These are phyloP conservation scores for Blastocladiella emersonii DNA, from an alignment of 371 early-diverging fungal genomes.

Conservation along the genomic window DNA sequence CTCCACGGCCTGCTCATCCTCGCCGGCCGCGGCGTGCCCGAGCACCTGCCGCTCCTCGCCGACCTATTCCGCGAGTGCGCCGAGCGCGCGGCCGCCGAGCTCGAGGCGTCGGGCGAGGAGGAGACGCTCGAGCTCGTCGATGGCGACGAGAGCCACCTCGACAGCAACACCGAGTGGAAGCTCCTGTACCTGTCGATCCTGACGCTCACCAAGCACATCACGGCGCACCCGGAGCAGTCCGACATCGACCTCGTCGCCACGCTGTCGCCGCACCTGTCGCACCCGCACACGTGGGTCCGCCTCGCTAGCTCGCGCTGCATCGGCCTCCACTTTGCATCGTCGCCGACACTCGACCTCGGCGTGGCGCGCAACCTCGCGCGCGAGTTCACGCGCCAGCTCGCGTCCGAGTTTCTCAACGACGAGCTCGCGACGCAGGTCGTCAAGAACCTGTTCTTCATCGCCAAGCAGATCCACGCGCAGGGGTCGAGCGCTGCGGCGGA, in stretches of 20 bases:
- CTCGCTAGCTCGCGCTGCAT: constrained; percentile 50
- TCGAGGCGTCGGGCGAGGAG: constrained; percentile 31
- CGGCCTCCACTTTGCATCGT: constrained; percentile 58
- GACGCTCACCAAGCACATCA: constrained; percentile 21
- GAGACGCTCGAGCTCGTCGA: constrained; percentile 19
- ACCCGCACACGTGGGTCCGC: constrained; percentile 86
- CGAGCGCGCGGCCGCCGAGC: constrained; percentile 26
- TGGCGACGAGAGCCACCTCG: constrained; percentile 76
- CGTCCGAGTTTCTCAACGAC: constrained; percentile 46
- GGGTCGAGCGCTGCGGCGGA: neutral
- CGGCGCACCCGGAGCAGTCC: constrained; percentile 8
- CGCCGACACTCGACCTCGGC: constrained; percentile 30
- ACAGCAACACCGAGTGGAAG: constrained; percentile 59
- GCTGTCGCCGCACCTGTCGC: constrained; percentile 40
- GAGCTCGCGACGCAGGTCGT: constrained; percentile 77
- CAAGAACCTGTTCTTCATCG: constrained; percentile 85
- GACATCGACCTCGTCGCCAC: constrained; percentile 29
- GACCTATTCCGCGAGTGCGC: constrained; percentile 26
- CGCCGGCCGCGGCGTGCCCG: constrained; percentile 36
- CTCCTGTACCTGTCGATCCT: constrained; percentile 37
- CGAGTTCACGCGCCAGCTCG: constrained; percentile 55
- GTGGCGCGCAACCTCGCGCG: constrained; percentile 38
- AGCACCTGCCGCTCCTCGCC: constrained; percentile 28
- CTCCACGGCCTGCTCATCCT: constrained; percentile 70
- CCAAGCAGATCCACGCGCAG: constrained; percentile 50